phyloP scores from a whole-genome alignment of 306 rosid genomes.

The Cicer bijugum region DNA sequence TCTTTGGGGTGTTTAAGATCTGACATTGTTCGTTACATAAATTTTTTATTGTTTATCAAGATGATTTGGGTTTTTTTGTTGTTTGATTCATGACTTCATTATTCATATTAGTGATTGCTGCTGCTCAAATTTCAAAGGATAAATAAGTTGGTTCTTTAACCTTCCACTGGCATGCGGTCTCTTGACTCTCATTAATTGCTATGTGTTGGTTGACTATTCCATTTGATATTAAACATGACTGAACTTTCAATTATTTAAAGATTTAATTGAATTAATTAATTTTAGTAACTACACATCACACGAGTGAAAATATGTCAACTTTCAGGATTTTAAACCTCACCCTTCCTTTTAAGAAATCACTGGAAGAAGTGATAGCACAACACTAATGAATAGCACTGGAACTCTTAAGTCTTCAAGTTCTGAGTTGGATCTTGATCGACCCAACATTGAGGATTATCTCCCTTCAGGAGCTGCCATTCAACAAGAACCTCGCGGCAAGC shows the following conservation, averaged over 20 bases:
- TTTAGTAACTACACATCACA: not conserved
- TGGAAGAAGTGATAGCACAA: slow-evolving; percentile 30
- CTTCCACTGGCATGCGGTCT: no score
- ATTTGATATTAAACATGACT: not conserved
- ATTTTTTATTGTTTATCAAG: not conserved
- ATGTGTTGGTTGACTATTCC: not conserved
- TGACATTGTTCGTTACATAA: not conserved
- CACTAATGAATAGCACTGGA: slow-evolving; percentile 50
- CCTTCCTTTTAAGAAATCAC: slow-evolving; percentile 25
- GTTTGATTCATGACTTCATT: not conserved
- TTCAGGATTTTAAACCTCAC: slow-evolving; percentile 2
- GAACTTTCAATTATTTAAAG: not conserved
- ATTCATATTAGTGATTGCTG: no score
- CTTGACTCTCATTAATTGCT: no score
- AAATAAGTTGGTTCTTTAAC: no score
- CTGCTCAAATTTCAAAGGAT: no score
- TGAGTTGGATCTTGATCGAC: slow-evolving; percentile 89
- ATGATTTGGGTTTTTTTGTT: not conserved
- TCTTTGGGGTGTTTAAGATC: not conserved
- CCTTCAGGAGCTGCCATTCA: slow-evolving; percentile 86
- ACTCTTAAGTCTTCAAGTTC: slow-evolving; percentile 67
- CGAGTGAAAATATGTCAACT: not conserved
- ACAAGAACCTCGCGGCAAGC: slow-evolving; percentile 81
- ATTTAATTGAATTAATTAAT: not conserved
- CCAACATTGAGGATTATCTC: slow-evolving; percentile 92